Evolutionary conservation across 495 filamentous ascomycete genomes (phyloP), one percentile per base, ranked within the genome.

Genomic region (Lophiostoma macrostomum): DNA sequence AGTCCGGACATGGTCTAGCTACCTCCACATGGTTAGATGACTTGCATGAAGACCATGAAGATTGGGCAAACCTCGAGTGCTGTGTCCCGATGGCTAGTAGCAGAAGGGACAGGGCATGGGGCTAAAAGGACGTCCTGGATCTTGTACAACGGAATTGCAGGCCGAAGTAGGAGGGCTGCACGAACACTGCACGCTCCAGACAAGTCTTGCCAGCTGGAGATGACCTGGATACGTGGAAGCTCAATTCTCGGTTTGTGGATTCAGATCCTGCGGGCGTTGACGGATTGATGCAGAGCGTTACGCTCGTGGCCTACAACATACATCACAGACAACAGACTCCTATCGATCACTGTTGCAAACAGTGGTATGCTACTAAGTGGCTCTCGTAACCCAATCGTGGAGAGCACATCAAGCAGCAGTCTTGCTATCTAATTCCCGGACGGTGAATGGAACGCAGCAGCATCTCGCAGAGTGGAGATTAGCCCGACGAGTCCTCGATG

Each of bases 251-350:
- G 41, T 48, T 32, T 16, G 14, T 19, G 51, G 51, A 47, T 23
- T 41, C 2, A 38, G 34, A 48, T 55, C 22, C 51, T 55, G 51
- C 51, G 41, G 51, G 41, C 23, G n/a, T 31, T 23, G 29, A n/a
- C 51, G 25, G 30, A 55, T 47, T 31, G 14, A 48, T 46, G 30
- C 34, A 20, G 20, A 29, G 32, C 24, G 51, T 47, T 48, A 47
- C 24, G 31, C 41, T 37, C 41, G 51, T 40, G 31, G 27, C 30
- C 11, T 12, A 14, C 38, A 43, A 34, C 42, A n/a, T 19, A n/a
- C n/a, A n/a, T n/a, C n/a, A n/a, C n/a, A n/a, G n/a, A n/a, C n/a
- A n/a, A n/a, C n/a, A n/a, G n/a, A n/a, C n/a, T n/a, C n/a, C n/a
- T n/a, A n/a, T n/a, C n/a, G n/a, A n/a, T n/a, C n/a, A n/a, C n/a